Evolutionary conservation across 2,329 filamentous ascomycete species (phyloP), one percentile per base, ranked within the genome.

Genomic region (Albifimbria verrucaria): DNA sequence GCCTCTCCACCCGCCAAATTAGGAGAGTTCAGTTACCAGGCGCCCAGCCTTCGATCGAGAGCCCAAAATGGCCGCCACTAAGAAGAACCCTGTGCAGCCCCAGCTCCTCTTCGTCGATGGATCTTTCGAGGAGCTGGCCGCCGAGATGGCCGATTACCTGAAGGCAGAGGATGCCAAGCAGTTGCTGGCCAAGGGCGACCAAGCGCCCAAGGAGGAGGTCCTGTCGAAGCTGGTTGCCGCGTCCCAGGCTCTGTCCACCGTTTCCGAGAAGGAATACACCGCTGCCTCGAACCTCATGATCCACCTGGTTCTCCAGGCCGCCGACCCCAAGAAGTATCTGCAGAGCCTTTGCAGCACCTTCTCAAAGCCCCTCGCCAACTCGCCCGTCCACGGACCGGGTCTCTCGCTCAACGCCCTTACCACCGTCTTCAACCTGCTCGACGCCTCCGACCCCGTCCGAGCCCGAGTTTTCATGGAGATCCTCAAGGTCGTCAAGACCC

Each of bases 201-300:
- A 86, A 66, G 63, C 66, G 18, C 63, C 71, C 50, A 90, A 92
- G 77, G 91, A 96, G 63, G 92, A 95, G 61, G 86, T 90, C 45
- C 82, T 99, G 53, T 89, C 92, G 79, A 92, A 92, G 81, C 81
- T 99, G 60, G 90, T 97, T 56, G 85, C 87, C 61, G 89, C 89
- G 53, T 91, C 90, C 50, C 75, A 82, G 50, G 82, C 82, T 49
- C 80, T 99, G 69, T 96, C 92, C 74, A 82, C 83, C 58, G 90
- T 92, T 52, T 90, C 93, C 54, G 94, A 99, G 81, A 95, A 94
- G 82, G 93, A 97, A 74, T 94, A 97, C 72, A 92, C 91, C 56
- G 88, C 93, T 55, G 91, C 93, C 56, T 97, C 97, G 78, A 97
- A 99, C 77, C 88, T 97, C 63, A 87, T 99, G 71, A 87, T 97